phyloP scores from a whole-genome alignment of 192 early-diverging fungal species.

The Backusella australiensis region DNA sequence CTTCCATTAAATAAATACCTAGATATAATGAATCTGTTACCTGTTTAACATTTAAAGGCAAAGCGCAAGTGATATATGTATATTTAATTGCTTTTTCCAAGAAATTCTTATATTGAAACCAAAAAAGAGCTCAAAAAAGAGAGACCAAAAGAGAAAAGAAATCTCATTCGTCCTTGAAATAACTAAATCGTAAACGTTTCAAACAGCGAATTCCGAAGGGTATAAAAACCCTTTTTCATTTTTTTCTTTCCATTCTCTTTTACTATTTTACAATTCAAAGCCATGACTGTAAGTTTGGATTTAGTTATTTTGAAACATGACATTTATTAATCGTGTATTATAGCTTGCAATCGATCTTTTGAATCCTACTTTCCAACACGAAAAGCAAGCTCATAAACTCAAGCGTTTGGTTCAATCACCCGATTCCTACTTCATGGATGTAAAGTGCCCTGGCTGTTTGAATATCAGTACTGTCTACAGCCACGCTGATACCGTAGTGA shows the following conservation, averaged over 20 bases:
- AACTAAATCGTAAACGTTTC: background rate
- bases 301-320: background rate
- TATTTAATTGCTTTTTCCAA: background rate
- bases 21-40: no score
- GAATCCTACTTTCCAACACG: constrained; percentile 72
- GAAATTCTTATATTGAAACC: constrained; percentile 1
- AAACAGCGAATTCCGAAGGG: background rate
- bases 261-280: background rate
- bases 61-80: background rate
- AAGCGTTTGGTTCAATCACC: constrained; percentile 56
- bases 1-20: background rate
- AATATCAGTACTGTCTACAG: constrained; percentile 98
- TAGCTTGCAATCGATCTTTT: constrained; percentile 87
- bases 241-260: background rate
- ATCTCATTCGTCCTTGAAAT: background rate
- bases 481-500: constrained; percentile 97
- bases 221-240: background rate
- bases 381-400: constrained; percentile 60
- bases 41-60: background rate
- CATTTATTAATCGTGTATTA: background rate
- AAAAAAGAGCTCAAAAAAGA: background rate
- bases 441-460: constrained; percentile 92
- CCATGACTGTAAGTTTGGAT: background rate
- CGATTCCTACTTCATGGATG: constrained; percentile 97
- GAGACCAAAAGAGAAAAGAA: background rate